Percentiles rank a stretch among this genome's conserved stretches.
Evolutionary conservation across 1,139 yeast genomes (phyloP).

Genomic region (Taphrina sp.): DNA sequence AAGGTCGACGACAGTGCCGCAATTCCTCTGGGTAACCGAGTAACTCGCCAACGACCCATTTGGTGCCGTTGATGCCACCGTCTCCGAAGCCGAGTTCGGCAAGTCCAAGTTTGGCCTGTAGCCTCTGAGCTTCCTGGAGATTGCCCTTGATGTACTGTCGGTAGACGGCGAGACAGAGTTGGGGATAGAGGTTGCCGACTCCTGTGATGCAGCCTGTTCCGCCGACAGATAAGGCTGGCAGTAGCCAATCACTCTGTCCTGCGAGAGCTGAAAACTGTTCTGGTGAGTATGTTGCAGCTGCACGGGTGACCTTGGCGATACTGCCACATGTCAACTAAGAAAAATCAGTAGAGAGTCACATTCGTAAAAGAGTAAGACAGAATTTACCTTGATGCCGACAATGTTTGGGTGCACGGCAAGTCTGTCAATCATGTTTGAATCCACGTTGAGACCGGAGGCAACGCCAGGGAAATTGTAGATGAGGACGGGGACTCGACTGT

Average conservation of each 20-base stretch:
- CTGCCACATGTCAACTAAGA: no score
- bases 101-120: slow-evolving; percentile 34
- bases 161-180: slow-evolving; percentile 35
- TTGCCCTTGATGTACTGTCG: slow-evolving; percentile 35
- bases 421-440: slow-evolving; percentile 43
- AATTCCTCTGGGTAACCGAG: background rate
- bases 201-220: slow-evolving; percentile 51
- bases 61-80: background rate
- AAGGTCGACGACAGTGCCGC: background rate
- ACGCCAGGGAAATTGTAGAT: slow-evolving; percentile 56
- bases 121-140: slow-evolving; percentile 34
- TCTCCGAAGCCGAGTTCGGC: slow-evolving; percentile 26
- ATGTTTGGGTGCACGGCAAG: slow-evolving; percentile 47
- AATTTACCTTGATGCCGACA: slow-evolving; percentile 53
- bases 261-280: slow-evolving; percentile 45
- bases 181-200: slow-evolving; percentile 45
- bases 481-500: slow-evolving; percentile 50
- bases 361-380: no score
- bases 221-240: slow-evolving; percentile 49
- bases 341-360: no score
- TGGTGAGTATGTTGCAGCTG: slow-evolving; percentile 42
- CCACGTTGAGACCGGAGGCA: slow-evolving; percentile 46
- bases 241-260: slow-evolving; percentile 50
- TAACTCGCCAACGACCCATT: background rate
- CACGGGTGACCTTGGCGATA: slow-evolving; percentile 46